Evolutionary conservation across 805 yeast species (phyloP), one percentile per base, ranked within the genome.

Genomic region (Candida caryicola): DNA sequence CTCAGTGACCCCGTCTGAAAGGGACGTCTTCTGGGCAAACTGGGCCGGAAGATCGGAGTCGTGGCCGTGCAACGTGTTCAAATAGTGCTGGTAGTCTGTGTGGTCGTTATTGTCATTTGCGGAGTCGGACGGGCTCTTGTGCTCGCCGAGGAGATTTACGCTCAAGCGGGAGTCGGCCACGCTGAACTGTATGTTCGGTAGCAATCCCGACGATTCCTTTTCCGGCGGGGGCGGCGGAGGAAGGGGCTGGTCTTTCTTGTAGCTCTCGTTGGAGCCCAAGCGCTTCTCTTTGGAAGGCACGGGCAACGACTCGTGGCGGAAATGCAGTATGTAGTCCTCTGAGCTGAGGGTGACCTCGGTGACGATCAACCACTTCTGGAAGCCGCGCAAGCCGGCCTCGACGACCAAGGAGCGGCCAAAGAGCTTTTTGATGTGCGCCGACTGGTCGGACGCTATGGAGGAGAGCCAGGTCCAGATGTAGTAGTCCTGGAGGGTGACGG

Each of bases 391-490:
- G 31, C 85, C 87, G 31, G 86, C 87, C 50, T 88, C 96, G 36
- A 86, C 76, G 5, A 88, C 86, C 39, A 86, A 70, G 0, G 95
- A 81, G 47, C 93, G 74, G 7, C 96, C 96, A 65, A 88, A 88
- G 1, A 82, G 59, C 23, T 74, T 73, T 57, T 84, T 84, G 49
- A 79, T 79, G 17, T 67, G 59, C 23, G 73, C 69, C 0, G 88
- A 77, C 53, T 85, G 84, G 54, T 88, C 96, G 23, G 80, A 72
- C 0, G 86, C 86, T 17, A 87, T 56, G 2, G 88, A 75, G 1
- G 89, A 78, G 52, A 87, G 67, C 96, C 96, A 88, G 0, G 95
- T 77, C 96, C 96, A 88, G 19, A 87, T 85, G 53, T 82, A 88
- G 58, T 84, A 88, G 58, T 88, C 96, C 58, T 86, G 95, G 14